Evolutionary conservation across 2,329 filamentous ascomycete genomes (phyloP).

Genomic region (Diaporthe batatas): DNA sequence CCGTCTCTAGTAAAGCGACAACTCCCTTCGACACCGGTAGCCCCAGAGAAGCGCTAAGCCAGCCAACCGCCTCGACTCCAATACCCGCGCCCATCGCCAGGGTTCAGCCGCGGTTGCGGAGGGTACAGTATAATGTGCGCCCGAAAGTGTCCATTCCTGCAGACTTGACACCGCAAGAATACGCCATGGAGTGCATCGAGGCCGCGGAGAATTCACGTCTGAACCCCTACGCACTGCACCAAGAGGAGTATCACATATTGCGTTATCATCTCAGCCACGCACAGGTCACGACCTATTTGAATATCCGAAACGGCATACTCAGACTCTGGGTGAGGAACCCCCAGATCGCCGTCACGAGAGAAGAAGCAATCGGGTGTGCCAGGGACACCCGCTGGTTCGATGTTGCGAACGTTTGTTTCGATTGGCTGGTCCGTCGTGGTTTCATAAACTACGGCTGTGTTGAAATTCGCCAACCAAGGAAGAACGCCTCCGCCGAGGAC

Average conservation of each 20-base stretch:
- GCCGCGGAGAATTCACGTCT: constrained; percentile 91
- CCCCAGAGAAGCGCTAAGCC: constrained; percentile 50
- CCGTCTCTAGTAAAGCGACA: constrained; percentile 73
- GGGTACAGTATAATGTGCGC: constrained; percentile 69
- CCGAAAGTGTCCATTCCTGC: constrained; percentile 88
- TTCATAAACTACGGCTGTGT: constrained; percentile 98
- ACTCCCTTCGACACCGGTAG: constrained; percentile 66
- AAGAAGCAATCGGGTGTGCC: constrained; percentile 92
- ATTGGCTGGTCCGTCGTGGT: constrained; percentile 91
- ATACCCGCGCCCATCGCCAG: constrained; percentile 41
- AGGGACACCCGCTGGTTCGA: constrained; percentile 91
- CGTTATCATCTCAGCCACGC: constrained; percentile 85
- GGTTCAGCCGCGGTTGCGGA: constrained; percentile 48
- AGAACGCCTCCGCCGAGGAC: constrained; percentile 56
- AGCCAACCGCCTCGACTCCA: constrained; percentile 28
- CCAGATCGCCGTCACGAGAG: constrained; percentile 81
- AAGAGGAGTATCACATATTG: constrained; percentile 84
- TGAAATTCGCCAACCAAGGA: constrained; percentile 68
- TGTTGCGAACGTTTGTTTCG: constrained; percentile 87
- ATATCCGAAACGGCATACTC: constrained; percentile 94
- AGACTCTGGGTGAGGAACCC: constrained; percentile 91
- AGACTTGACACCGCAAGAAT: constrained; percentile 78
- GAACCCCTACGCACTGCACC: constrained; percentile 89
- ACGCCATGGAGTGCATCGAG: constrained; percentile 90
- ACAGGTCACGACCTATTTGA: constrained; percentile 95